phyloP scores from a whole-genome alignment of 2,329 filamentous ascomycete genomes.

The Neocucurbitaria cava region DNA sequence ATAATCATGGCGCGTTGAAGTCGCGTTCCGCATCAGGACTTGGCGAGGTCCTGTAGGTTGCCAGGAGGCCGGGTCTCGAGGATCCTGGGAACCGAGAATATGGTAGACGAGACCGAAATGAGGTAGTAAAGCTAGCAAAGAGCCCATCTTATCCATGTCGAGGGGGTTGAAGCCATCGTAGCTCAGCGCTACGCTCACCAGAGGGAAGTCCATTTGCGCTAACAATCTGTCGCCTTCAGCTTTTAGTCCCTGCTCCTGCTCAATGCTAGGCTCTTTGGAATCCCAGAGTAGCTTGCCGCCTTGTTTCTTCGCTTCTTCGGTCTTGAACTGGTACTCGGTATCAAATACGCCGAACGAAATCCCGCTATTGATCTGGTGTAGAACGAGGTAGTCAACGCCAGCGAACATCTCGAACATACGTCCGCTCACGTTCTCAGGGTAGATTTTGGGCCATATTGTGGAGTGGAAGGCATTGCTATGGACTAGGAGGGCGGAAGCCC shows the following conservation, averaged over 20 bases:
- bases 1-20: conserved; percentile 46
- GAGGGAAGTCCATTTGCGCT: conserved; percentile 50
- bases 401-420: conserved; percentile 13
- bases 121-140: conserved; percentile 30
- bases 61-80: conserved; percentile 35
- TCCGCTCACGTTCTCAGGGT: conserved; percentile 29
- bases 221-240: conserved; percentile 32
- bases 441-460: conserved; percentile 34
- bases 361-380: conserved; percentile 44
- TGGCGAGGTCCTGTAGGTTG: conserved; percentile 33
- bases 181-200: conserved; percentile 47
- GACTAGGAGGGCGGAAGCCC: conserved; percentile 38
- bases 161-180: conserved; percentile 42
- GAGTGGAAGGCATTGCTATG: conserved; percentile 44
- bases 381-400: conserved; percentile 35
- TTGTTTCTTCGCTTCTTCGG: conserved; percentile 31
- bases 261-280: conserved; percentile 19
- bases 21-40: conserved; percentile 48
- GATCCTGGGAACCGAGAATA: conserved; percentile 25
- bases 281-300: conserved; percentile 40
- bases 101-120: conserved; percentile 33
- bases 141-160: conserved; percentile 30
- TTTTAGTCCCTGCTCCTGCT: conserved; percentile 21
- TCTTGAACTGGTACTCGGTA: conserved; percentile 47
- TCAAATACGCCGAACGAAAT: conserved; percentile 51